Conservation (phyloP, 2,329 filamentous ascomycete species). For the Nannizzia gypsea region DNA sequence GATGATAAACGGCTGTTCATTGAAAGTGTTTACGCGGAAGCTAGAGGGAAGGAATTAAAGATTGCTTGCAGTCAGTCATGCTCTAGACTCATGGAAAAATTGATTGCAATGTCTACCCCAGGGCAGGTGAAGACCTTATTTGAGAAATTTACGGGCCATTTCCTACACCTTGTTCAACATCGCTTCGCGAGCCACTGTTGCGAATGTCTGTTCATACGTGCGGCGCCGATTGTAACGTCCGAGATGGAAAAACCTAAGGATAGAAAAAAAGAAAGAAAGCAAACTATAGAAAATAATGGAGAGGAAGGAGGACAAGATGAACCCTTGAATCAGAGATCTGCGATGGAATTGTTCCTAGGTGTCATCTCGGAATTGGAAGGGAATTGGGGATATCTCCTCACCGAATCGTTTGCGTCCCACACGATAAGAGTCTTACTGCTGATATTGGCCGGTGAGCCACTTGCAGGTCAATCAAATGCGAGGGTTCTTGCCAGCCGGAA, state of each 20-base stretch:
- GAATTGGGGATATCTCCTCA: slow-evolving; percentile 70
- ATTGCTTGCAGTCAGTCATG: slow-evolving; percentile 91
- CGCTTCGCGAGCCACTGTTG: slow-evolving; percentile 96
- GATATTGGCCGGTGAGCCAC: slow-evolving; percentile 69
- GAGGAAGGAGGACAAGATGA: slow-evolving; percentile 38
- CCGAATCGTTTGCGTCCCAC: slow-evolving; percentile 82
- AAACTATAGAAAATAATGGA: slow-evolving; percentile 23
- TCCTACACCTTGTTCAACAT: slow-evolving; percentile 81
- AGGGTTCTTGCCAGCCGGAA: slow-evolving; percentile 79
- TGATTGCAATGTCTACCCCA: slow-evolving; percentile 70
- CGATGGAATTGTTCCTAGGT: slow-evolving; percentile 75
- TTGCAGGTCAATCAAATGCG: slow-evolving; percentile 57
- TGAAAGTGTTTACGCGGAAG: slow-evolving; percentile 74
- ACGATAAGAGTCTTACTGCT: slow-evolving; percentile 75
- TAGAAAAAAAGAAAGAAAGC: slow-evolving; percentile 16
- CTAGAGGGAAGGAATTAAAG: slow-evolving; percentile 86
- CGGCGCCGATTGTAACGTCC: slow-evolving; percentile 64
- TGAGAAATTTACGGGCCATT: slow-evolving; percentile 72
- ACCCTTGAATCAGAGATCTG: slow-evolving; percentile 41
- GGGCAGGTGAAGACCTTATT: slow-evolving; percentile 79
- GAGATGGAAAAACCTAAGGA: slow-evolving; percentile 47
- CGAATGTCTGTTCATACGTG: slow-evolving; percentile 78
- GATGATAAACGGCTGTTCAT: slow-evolving; percentile 64
- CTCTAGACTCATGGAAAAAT: slow-evolving; percentile 79
- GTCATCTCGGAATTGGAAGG: slow-evolving; percentile 81